Percentiles rank a stretch among this genome's conserved stretches.
These are phyloP conservation scores for Fusarium tanahbumbuense DNA, from an alignment of 2,329 filamentous ascomycete genomes.

Conservation along the genomic window DNA sequence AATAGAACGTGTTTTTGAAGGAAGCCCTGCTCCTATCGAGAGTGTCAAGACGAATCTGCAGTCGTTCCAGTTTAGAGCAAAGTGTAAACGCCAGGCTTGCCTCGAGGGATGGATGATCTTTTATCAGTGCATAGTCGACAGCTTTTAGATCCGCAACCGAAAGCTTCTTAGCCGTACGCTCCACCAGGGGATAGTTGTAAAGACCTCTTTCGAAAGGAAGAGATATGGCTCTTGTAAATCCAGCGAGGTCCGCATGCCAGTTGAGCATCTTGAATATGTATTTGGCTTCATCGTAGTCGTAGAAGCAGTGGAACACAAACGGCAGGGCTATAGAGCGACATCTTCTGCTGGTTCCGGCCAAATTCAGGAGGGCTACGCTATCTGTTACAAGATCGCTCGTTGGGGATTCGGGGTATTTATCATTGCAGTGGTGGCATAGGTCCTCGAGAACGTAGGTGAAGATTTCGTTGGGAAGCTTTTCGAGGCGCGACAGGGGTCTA, in stretches of 20 bases:
- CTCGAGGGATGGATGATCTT: neutral
- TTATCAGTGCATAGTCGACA: neutral
- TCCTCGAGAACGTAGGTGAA: rapidly evolving
- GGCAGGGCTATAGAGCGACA: neutral
- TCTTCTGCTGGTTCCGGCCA: neutral
- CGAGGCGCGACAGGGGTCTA: neutral
- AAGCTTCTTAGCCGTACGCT: neutral
- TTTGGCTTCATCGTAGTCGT: neutral
- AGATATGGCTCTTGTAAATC: neutral
- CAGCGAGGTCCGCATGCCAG: rapidly evolving
- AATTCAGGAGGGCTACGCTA: neutral
- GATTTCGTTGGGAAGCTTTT: neutral
- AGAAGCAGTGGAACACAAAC: neutral
- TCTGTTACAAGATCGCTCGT: rapidly evolving
- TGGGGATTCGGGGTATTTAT: neutral
- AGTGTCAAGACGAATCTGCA: neutral
- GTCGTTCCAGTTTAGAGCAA: neutral
- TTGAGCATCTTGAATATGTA: neutral
- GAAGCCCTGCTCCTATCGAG: neutral
- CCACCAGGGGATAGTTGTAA: neutral
- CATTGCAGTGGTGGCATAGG: neutral
- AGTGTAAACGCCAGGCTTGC: neutral
- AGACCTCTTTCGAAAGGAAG: neutral
- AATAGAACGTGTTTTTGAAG: neutral
- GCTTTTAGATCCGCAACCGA: neutral